Evolutionary conservation across 495 filamentous ascomycete species (phyloP).

Genomic region (Aspergillus nidulans): DNA sequence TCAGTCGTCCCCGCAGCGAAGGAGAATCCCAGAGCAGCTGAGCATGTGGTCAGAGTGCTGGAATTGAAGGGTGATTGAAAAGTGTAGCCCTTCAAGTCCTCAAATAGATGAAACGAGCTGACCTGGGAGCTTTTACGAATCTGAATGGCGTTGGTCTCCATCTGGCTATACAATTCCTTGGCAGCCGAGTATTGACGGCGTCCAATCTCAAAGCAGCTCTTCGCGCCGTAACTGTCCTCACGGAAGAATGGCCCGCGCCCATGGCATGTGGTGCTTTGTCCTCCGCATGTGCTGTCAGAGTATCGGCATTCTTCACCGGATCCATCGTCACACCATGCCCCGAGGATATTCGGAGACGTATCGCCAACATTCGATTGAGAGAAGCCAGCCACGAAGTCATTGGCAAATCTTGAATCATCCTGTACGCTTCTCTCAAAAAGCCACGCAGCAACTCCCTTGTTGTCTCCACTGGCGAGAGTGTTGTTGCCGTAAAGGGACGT

Average conservation of each 20-base stretch:
- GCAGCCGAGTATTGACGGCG: conserved; percentile 62
- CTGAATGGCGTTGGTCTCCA: conserved; percentile 42
- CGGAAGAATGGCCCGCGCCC: conserved; percentile 80
- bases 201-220: conserved; percentile 72
- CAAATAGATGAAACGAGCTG: conserved; percentile 67
- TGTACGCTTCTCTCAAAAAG: conserved; percentile 72
- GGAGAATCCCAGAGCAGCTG: conserved; percentile 88
- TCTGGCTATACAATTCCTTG: conserved; percentile 53
- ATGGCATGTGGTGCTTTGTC: conserved; percentile 72
- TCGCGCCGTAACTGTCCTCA: conserved; percentile 62
- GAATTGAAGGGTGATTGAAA: conserved; percentile 74
- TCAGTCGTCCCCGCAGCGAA: conserved; percentile 96
- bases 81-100: conserved; percentile 68
- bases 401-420: conserved; percentile 48
- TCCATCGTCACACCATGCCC: conserved; percentile 76
- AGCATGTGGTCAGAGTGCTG: conserved; percentile 67
- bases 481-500: conserved; percentile 93
- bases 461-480: conserved; percentile 86
- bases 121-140: conserved; percentile 55
- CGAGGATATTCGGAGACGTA: conserved; percentile 82
- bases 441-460: conserved; percentile 90
- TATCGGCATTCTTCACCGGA: conserved; percentile 63
- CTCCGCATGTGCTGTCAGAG: conserved; percentile 74
- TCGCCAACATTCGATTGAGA: conserved; percentile 94
- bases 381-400: conserved; percentile 87